Conservation (phyloP, 1,284 basidiomycete genomes). For the Schizophyllum commune region DNA sequence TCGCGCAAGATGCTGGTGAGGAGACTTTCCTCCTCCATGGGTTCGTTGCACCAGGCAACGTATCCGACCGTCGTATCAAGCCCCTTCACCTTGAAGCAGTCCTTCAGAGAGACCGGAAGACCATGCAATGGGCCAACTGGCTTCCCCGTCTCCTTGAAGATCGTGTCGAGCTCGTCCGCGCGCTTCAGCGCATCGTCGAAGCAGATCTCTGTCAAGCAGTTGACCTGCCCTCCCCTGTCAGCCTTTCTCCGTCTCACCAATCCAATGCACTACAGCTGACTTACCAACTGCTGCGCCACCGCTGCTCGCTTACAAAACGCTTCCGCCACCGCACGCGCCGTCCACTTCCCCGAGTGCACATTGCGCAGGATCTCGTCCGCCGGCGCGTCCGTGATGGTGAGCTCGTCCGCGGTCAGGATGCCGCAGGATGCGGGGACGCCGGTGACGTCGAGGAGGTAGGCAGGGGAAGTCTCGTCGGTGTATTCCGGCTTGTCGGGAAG, state of each 20-base stretch:
- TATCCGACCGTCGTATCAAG: constrained; percentile 49
- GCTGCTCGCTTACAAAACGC: constrained; percentile 78
- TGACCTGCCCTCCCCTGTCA: constrained; percentile 25
- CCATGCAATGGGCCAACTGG: constrained; percentile 55
- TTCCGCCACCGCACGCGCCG: constrained; percentile 59
- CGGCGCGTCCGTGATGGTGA: constrained; percentile 57
- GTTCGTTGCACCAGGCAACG: not conserved
- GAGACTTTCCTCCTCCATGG: constrained; percentile 17
- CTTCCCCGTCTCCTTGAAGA: constrained; percentile 38
- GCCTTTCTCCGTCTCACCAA: no score
- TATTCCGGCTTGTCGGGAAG: not conserved
- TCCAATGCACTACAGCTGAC: constrained; percentile 17
- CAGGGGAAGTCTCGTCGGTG: constrained; percentile 10
- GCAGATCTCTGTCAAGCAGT: constrained; percentile 62
- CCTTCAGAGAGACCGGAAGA: constrained; percentile 53
- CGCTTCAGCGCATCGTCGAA: constrained; percentile 48
- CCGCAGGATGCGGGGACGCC: constrained; percentile 51
- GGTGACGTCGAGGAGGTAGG: constrained; percentile 43
- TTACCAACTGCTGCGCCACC: constrained; percentile 75
- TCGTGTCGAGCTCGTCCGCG: constrained; percentile 48
- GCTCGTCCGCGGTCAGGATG: constrained; percentile 49
- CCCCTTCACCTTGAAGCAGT: constrained; percentile 56
- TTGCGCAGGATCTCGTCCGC: constrained; percentile 38
- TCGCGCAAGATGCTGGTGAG: constrained; percentile 20
- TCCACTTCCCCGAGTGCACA: constrained; percentile 44